Base-by-base conservation (phyloP, 2,329 filamentous ascomycete genomes). In the Bipolaris cookei region DNA sequence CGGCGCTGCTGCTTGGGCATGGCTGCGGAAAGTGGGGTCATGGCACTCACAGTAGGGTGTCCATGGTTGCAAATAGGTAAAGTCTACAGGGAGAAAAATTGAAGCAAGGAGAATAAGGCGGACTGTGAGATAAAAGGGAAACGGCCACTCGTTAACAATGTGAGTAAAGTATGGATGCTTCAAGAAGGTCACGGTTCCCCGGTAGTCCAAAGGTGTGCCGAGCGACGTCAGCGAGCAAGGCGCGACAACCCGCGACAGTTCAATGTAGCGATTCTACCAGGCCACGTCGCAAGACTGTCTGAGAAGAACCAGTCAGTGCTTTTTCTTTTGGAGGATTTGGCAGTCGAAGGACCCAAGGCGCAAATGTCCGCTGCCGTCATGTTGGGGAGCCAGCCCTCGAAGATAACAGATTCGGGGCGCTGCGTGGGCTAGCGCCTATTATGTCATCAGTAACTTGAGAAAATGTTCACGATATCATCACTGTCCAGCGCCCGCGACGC, bases 11-110 rank as follows among this genome's bases (percentile, higher is more conserved):
- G 43, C 37, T 52, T 47, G 59, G 42, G 59, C 57, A 56, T 49
- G 42, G 47, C 35, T 42, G 55, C 58, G 51, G 57, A 57, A 59
- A 57, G 66, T 56, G 67, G 63, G 59, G 59, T 58, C 48, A 55
- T 28, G 56, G 39, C 35, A 84, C 85, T 77, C 80, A 87, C 84
- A 88, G 78, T 68, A 88, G 74, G 57, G 85, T 88, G 74, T 88
- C 85, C 85, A 88, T 88, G 53, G 49, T 66, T 61, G 52, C 49
- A 25, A 58, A 60, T 57, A 48, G 55, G 52, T 48, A n/a, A 47
- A 41, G 14, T 56, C 37, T 54, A 56, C 35, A 32, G 44, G 43
- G 39, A 32, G 30, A 52, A 43, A 23, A 42, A 41, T 49, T 21
- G 48, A 54, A 34, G 39, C 47, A 41, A 56, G 46, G 34, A 42